Evolutionary conservation across 495 filamentous ascomycete species (phyloP), one percentile per base, ranked within the genome.

Genomic region (Beverwykella pulmonaria): DNA sequence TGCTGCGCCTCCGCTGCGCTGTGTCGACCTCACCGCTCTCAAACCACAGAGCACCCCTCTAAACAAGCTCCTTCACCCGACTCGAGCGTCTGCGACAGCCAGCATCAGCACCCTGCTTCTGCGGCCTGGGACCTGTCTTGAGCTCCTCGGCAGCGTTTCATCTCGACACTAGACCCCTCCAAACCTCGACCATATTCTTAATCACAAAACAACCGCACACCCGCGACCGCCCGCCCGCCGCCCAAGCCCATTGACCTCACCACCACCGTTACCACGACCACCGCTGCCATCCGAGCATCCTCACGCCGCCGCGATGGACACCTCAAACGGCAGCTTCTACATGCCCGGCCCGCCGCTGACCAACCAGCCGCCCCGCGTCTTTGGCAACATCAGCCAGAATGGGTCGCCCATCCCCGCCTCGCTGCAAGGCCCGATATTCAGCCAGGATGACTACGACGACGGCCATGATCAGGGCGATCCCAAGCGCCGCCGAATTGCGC

Each of bases 401-500:
- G 83, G 83, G 46, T 80, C 89, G 48, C 82, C 87, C 17, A 80
- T 88, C 23, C 77, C 82, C 12, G 80, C 82, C 44, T 83, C 83
- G 59, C 79, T 89, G 22, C 81, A 79, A 59, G 86, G 81, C 61
- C 84, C 82, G 44, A 82, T 87, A 71, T 91, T 87, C 57, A 60
- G 61, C 47, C 61, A 74, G 30, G 67, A 68, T 30, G 59, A 76
- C 64, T 79, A 82, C 56, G 92, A 94, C 67, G 88, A 88, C 41
- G 76, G 67, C 29, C 88, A 87, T 69, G 91, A 97, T 71, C 86
- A 90, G 20, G 88, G 88, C 69, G 91, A 97, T 74, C 85, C 92
- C 17, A 98, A 98, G 81, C 83, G 94, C 77, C 85, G 94, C 77
- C 87, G 94, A 68, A 98, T 98, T 70, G 92, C 94, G 27, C 87